Percentiles rank a stretch among this genome's conserved stretches.
Conservation (phyloP, 768 basidiomycete genomes). For the Russula sp. region DNA sequence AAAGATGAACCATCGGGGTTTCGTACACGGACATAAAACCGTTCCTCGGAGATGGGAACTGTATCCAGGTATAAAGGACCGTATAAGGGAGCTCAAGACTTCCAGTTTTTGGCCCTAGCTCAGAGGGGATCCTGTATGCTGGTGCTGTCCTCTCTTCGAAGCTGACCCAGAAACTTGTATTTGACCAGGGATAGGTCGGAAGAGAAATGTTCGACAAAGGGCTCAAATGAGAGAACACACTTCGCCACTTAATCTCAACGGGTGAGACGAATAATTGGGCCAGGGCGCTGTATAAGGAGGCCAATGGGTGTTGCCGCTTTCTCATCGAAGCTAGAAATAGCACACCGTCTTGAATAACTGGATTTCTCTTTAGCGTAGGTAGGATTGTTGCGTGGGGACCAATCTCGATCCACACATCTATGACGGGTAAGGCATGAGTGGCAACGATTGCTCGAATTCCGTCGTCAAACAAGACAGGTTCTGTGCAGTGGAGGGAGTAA, state of each 20-base stretch:
- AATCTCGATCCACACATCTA: constrained; percentile 58
- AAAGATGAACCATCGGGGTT: constrained; percentile 43
- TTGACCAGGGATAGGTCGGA: constrained; percentile 59
- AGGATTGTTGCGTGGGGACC: constrained; percentile 56
- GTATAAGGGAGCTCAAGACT: constrained; percentile 32
- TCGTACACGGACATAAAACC: constrained; percentile 44
- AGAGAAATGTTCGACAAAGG: constrained; percentile 40
- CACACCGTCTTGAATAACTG: constrained; percentile 30
- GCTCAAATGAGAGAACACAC: constrained; percentile 43
- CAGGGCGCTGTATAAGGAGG: constrained; percentile 42
- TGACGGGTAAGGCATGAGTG: constrained; percentile 26
- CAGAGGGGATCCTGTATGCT: background rate
- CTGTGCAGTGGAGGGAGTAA: constrained; percentile 51
- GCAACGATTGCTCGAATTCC: constrained; percentile 42
- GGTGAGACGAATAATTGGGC: constrained; percentile 42
- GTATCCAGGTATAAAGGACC: constrained; percentile 33
- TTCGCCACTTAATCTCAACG: constrained; percentile 47
- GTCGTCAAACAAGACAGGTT: constrained; percentile 51
- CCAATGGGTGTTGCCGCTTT: constrained; percentile 40
- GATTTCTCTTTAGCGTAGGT: constrained; percentile 47
- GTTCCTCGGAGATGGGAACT: constrained; percentile 25
- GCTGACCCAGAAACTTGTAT: constrained; percentile 50
- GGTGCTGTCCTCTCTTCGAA: constrained; percentile 32
- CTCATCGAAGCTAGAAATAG: constrained; percentile 47
- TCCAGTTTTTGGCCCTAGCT: background rate